Evolutionary conservation across 805 yeast species (phyloP).

Genomic region (Candida lessepsii): DNA sequence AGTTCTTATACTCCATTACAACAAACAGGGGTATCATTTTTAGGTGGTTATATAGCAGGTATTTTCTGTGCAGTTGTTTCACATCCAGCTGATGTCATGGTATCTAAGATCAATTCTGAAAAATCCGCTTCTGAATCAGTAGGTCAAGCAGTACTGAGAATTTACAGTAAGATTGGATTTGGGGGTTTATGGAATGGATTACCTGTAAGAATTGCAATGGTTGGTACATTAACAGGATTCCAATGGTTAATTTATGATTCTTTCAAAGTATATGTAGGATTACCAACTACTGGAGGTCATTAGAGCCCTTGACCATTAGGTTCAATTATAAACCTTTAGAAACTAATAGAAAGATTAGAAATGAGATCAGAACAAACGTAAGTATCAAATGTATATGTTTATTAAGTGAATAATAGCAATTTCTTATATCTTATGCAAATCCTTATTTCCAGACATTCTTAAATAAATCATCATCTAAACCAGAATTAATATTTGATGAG

Average conservation of each 20-base stretch:
- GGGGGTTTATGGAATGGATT: constrained; percentile 93
- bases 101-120: constrained; percentile 82
- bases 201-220: constrained; percentile 91
- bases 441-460: constrained; percentile 63
- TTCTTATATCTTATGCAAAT: constrained; percentile 3
- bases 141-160: constrained; percentile 66
- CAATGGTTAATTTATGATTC: constrained; percentile 98
- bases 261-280: constrained; percentile 89
- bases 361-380: too few species aligned
- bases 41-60: constrained; percentile 97
- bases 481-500: neutral
- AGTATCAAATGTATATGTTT: too few species aligned
- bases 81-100: constrained; percentile 99
- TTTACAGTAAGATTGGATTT: constrained; percentile 83
- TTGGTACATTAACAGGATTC: constrained; percentile 95
- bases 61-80: constrained; percentile 93
- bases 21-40: constrained; percentile 93
- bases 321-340: too few species aligned
- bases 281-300: constrained; percentile 82
- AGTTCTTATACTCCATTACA: constrained; percentile 65
- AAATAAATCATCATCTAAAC: constrained; percentile 61
- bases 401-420: neutral
- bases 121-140: constrained; percentile 62
- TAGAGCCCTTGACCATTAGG: too few species aligned
- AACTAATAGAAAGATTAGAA: too few species aligned